These are phyloP conservation scores for Carex myosuroides DNA, from an alignment of 176 grass and related monocot genomes.

Conservation along the genomic window DNA sequence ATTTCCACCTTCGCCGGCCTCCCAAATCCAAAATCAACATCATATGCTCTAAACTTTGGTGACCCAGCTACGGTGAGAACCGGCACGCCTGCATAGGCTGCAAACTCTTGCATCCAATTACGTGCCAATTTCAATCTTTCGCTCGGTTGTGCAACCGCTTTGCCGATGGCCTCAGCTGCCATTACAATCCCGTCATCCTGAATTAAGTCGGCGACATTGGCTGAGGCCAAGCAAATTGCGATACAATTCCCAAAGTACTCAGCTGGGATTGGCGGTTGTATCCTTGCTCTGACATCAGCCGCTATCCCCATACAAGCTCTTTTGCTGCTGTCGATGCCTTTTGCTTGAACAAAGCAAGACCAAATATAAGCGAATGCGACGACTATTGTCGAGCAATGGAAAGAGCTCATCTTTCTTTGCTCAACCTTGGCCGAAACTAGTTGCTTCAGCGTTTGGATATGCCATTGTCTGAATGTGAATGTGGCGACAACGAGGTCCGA, in stretches of 20 bases:
- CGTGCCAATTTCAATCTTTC: neutral
- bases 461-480: slow-evolving; percentile 11
- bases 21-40: slow-evolving; percentile 52
- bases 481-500: slow-evolving; percentile 6
- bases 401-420: neutral
- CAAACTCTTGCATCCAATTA: neutral
- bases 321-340: neutral
- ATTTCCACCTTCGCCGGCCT: slow-evolving; percentile 39
- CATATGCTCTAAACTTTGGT: slow-evolving; percentile 35
- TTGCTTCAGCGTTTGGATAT: slow-evolving; percentile 27
- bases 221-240: neutral
- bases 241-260: slow-evolving; percentile 49
- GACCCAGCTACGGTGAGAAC: slow-evolving; percentile 13
- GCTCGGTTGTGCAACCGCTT: slow-evolving; percentile 3
- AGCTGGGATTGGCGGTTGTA: slow-evolving; percentile 15
- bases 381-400: slow-evolving; percentile 9
- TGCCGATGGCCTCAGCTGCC: slow-evolving; percentile 2
- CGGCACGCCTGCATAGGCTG: neutral
- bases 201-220: neutral
- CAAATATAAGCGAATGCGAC: slow-evolving; percentile 27
- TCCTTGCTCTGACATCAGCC: slow-evolving; percentile 28
- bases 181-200: neutral
- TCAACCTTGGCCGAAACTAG: neutral
- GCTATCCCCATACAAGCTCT: slow-evolving; percentile 10
- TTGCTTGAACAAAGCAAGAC: slow-evolving; percentile 26